phyloP scores from a whole-genome alignment of 352 stramenopile species.

The Phytophthora europaea region DNA sequence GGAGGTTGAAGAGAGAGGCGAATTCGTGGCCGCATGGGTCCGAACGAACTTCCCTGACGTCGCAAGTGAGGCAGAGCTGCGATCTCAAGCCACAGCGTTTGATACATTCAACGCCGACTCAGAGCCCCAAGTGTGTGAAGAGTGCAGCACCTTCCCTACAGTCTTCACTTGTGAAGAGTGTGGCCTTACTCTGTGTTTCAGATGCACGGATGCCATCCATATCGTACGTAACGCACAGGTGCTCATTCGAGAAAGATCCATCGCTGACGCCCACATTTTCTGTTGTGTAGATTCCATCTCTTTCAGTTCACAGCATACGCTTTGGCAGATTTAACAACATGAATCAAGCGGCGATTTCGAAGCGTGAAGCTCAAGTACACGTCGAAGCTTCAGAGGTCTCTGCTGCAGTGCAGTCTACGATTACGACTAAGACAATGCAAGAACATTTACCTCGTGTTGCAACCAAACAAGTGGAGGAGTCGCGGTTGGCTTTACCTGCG shows the following conservation, averaged over 20 bases:
- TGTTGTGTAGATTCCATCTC: conserved; percentile 51
- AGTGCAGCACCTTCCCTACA: conserved; percentile 48
- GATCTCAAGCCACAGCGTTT: conserved; percentile 3
- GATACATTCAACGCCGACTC: background rate
- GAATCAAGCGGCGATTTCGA: background rate
- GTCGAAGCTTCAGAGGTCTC: background rate
- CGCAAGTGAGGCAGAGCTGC: conserved; percentile 32
- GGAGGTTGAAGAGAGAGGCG: background rate
- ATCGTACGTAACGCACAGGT: conserved; percentile 54
- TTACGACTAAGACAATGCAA: background rate
- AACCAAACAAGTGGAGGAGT: conserved; percentile 39
- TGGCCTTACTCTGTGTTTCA: conserved; percentile 57
- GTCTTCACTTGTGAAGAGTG: conserved; percentile 62
- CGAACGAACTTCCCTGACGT: conserved; percentile 44
- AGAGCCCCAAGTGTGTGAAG: conserved; percentile 47
- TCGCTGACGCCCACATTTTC: background rate
- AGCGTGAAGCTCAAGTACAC: conserved; percentile 5
- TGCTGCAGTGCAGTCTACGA: background rate
- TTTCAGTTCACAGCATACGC: conserved; percentile 50
- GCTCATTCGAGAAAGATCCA: background rate
- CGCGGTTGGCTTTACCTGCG: conserved; percentile 38
- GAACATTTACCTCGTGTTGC: conserved; percentile 7
- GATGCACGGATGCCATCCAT: conserved; percentile 79
- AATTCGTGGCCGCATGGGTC: conserved; percentile 49
- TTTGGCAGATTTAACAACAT: conserved; percentile 1